A percentile compares a stretch with the other conserved stretches of the same genome.
phyloP scores from a whole-genome alignment of 129 eudicot species.

The Silybum marianum region DNA sequence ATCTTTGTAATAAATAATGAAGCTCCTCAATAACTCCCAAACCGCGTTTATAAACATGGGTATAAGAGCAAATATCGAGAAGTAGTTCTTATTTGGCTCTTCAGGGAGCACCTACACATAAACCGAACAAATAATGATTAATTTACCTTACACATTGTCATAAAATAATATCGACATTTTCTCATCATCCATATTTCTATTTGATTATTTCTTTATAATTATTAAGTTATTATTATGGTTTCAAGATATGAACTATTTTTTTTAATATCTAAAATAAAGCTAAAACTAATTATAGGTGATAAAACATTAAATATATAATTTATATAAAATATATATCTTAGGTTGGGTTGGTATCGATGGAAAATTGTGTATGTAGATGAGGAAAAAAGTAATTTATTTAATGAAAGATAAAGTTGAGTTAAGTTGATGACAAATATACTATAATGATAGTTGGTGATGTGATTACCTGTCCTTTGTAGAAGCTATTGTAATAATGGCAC shows the following conservation, averaged over 20 bases:
- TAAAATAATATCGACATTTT: too few relatives aligned
- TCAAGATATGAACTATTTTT: too few relatives aligned
- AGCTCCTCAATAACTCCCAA: constrained; percentile 76
- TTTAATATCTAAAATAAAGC: too few relatives aligned
- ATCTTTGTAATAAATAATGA: constrained; percentile 40
- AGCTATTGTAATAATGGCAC: constrained; percentile 50
- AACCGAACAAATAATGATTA: neutral
- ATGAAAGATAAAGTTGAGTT: neutral
- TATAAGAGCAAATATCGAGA: constrained; percentile 41
- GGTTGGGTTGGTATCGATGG: too few relatives aligned
- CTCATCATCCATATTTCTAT: too few relatives aligned
- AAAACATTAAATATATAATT: too few relatives aligned
- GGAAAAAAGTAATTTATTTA: too few relatives aligned
- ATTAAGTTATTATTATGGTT: too few relatives aligned
- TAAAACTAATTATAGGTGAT: too few relatives aligned
- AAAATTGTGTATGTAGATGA: too few relatives aligned
- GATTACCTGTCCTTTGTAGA: constrained; percentile 61
- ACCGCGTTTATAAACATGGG: constrained; percentile 42
- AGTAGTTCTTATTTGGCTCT: constrained; percentile 73
- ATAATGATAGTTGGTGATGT: neutral
- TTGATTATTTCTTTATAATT: too few relatives aligned
- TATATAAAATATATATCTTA: too few relatives aligned
- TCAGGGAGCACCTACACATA: constrained; percentile 46
- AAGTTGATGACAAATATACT: neutral
- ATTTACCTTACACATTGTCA: neutral